Conservation (phyloP, 148 eudicot genomes). For the Pharnaceum exiguum region DNA sequence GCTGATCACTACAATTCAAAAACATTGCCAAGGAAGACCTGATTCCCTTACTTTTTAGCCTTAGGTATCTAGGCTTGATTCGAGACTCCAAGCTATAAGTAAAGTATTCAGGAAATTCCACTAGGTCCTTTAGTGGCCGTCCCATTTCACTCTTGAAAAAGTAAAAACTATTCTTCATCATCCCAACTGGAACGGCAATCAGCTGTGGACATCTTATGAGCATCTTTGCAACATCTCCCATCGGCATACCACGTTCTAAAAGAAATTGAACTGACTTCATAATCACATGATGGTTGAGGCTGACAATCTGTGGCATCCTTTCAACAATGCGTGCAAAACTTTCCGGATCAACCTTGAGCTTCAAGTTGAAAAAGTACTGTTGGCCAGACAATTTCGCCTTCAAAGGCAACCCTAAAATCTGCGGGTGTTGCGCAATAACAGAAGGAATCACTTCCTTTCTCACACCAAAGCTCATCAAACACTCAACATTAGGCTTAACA, state of each 20-base stretch:
- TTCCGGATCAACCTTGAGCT: slow-evolving; percentile 90
- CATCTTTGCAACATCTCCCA: slow-evolving; percentile 74
- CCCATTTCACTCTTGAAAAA: slow-evolving; percentile 94
- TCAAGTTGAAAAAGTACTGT: slow-evolving; percentile 81
- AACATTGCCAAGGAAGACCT: slow-evolving; percentile 74
- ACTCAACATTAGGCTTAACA: slow-evolving; percentile 79
- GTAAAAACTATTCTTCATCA: slow-evolving; percentile 91
- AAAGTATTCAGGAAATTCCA: slow-evolving; percentile 89
- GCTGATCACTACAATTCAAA: slow-evolving; percentile 84
- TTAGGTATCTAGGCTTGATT: slow-evolving; percentile 79
- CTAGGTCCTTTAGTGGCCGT: slow-evolving; percentile 75
- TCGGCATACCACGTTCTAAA: slow-evolving; percentile 44
- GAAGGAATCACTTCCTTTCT: slow-evolving; percentile 52
- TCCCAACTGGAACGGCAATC: slow-evolving; percentile 54
- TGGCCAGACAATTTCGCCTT: slow-evolving; percentile 87
- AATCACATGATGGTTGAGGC: slow-evolving; percentile 75
- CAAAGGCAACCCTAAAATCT: slow-evolving; percentile 78
- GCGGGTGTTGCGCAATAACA: slow-evolving; percentile 81
- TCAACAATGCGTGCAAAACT: slow-evolving; percentile 74
- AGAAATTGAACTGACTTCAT: slow-evolving; percentile 80
- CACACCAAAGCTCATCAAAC: slow-evolving; percentile 80
- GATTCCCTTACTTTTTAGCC: slow-evolving; percentile 63
- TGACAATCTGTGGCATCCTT: slow-evolving; percentile 85
- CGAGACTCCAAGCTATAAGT: slow-evolving; percentile 90
- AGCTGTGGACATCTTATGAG: slow-evolving; percentile 82